These are phyloP conservation scores for Jackrogersella minutella DNA, from an alignment of 495 filamentous ascomycete species.

Conservation along the genomic window DNA sequence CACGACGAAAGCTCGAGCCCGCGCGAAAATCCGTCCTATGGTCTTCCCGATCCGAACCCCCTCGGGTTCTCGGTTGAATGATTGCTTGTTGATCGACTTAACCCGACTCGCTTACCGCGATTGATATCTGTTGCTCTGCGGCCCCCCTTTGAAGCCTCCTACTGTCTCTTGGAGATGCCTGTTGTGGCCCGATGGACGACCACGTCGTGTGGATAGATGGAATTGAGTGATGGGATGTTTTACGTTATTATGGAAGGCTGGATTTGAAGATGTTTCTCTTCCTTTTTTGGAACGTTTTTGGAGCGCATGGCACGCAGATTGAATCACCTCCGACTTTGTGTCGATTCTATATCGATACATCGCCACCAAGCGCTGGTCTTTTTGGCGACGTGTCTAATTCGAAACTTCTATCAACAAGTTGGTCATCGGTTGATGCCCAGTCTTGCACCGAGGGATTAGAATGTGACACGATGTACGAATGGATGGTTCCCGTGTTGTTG, in stretches of 20 bases:
- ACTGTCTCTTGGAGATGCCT: constrained; percentile 28
- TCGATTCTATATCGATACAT: neutral
- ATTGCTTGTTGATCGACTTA: constrained; percentile 26
- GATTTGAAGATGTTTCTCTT: neutral
- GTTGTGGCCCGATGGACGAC: constrained; percentile 25
- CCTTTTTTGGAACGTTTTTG: neutral
- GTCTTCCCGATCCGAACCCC: neutral
- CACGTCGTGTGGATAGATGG: constrained; percentile 27
- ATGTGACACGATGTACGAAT: constrained; percentile 12
- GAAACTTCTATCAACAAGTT: neutral
- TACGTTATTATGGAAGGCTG: no score
- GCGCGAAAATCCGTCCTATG: constrained; percentile 17
- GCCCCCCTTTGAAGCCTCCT: constrained; percentile 18
- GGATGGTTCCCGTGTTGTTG: neutral
- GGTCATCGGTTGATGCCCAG: neutral
- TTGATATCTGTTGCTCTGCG: constrained; percentile 9
- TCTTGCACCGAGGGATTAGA: neutral
- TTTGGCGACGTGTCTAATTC: neutral
- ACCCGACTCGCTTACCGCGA: constrained; percentile 34
- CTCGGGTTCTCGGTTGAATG: constrained; percentile 15
- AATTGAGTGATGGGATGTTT: neutral
- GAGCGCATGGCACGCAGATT: constrained; percentile 5
- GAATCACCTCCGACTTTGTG: no score
- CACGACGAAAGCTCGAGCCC: constrained; percentile 19
- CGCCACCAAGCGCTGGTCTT: neutral